Base-by-base conservation (phyloP, 805 yeast species). In the Maudiozyma saulgeensis region DNA sequence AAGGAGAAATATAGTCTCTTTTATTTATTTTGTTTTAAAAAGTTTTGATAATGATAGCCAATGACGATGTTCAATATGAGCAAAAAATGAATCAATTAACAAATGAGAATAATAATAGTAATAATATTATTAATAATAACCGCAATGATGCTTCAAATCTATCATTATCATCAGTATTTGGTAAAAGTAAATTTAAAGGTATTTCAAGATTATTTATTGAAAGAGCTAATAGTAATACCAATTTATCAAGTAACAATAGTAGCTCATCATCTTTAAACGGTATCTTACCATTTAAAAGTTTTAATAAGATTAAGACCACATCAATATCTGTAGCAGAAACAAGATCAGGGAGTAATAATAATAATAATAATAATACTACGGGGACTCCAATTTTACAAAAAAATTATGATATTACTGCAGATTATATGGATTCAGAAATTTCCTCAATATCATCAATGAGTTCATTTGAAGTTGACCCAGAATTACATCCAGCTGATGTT, bases 401-500 rank as follows among this genome's bases (percentile, higher is more conserved):
- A 34, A 35, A 35, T 28, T 28, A 28, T 28, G 32, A 28, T 28
- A 28, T 28, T 9, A 28, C 32, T 6, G 38, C 16, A n/a, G 18
- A 35, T 35, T 23, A 13, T 41, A 25, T 21, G 23, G 37, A 31
- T 16, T 21, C 37, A 5, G 18, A 35, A 18, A 6, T 37, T 11
- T 32, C 18, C 5, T 42, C 44, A 18, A 35, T 35, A 13, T 40
- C 43, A 21, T 40, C 43, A 40, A 23, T 16, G 26, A 16, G 21
- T 40, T 40, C 43, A 40, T 23, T 40, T 23, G 43, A 23, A 40
- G 31, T 40, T 13, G 43, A 40, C 23, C 38, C 45, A 35, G 35
- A 31, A 16, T 46, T 58, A 39, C 68, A 63, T 50, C 66, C 65
- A 8, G 66, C 57, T 6, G 59, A 63, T 41, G 47, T 53, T 19